These are phyloP conservation scores for Perkinsus marinus DNA, from an alignment of 169 alveolate genomes.

Conservation along the genomic window DNA sequence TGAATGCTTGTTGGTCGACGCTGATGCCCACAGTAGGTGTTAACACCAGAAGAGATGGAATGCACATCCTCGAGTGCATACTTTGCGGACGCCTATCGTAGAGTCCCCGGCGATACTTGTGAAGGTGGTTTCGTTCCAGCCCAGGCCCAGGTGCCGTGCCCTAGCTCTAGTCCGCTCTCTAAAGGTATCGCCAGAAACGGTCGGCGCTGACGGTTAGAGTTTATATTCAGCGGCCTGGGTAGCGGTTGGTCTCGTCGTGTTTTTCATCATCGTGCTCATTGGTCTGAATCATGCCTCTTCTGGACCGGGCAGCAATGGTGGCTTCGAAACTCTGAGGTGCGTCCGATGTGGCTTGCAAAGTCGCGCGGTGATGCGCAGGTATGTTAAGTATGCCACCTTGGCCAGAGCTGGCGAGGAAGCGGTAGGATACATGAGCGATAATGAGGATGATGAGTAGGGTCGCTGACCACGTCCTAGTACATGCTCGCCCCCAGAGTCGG, in stretches of 20 bases:
- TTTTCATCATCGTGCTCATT: not conserved
- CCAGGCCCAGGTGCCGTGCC: conserved; percentile 67
- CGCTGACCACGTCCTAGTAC: too few species aligned
- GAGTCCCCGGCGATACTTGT: conserved; percentile 85
- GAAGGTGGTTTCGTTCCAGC: conserved; percentile 76
- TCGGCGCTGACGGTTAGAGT: not conserved
- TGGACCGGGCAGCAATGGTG: not conserved
- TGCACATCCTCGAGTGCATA: conserved; percentile 49
- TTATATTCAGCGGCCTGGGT: not conserved
- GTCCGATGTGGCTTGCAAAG: not conserved
- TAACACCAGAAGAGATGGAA: conserved; percentile 12
- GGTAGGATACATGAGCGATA: not conserved
- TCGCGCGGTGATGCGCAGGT: not conserved
- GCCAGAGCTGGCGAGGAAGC: not conserved
- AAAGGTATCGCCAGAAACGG: conserved; percentile 17
- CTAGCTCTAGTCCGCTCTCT: conserved; percentile 59
- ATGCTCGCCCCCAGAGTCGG: not conserved
- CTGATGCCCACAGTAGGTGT: not conserved
- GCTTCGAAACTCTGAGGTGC: not conserved
- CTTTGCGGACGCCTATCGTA: conserved; percentile 73
- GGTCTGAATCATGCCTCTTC: not conserved
- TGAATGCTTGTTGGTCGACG: not conserved
- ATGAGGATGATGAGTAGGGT: not conserved
- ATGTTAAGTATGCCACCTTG: not conserved
- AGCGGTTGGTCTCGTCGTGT: not conserved